A percentile compares a stretch with the other conserved stretches of the same genome.
Evolutionary conservation across 2,329 filamentous ascomycete species (phyloP).

Genomic region (Exophiala lecanii-corni): DNA sequence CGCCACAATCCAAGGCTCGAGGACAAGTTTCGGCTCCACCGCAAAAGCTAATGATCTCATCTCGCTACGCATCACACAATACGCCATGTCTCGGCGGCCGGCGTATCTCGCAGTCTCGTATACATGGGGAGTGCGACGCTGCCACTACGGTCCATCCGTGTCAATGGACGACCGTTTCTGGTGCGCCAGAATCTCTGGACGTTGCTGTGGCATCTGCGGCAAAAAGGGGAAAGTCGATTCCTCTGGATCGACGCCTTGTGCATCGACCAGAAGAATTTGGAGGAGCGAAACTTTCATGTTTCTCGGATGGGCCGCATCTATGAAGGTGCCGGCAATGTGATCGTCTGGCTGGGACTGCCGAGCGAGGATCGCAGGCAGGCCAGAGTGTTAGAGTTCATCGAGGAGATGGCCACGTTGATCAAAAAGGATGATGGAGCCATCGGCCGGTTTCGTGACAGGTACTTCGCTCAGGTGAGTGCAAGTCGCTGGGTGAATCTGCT

Average conservation of each 20-base stretch:
- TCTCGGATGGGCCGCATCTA: constrained; percentile 25
- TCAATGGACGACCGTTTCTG: constrained; percentile 22
- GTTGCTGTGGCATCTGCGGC: constrained; percentile 21
- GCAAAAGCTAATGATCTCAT: constrained; percentile 8
- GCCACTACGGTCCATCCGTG: constrained; percentile 14
- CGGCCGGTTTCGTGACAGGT: constrained; percentile 2
- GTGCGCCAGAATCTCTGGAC: constrained; percentile 23
- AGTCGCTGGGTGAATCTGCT: constrained; percentile 17
- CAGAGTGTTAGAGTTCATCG: constrained; percentile 21
- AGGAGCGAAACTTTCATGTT: constrained; percentile 26
- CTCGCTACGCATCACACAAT: constrained; percentile 25
- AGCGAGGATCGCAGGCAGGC: constrained; percentile 21
- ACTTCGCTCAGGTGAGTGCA: constrained; percentile 1
- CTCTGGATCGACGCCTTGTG: constrained; percentile 26
- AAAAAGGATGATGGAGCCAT: neutral
- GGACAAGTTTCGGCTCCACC: neutral
- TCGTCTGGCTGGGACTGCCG: constrained; percentile 29
- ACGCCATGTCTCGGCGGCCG: constrained; percentile 20
- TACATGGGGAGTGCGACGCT: constrained; percentile 22
- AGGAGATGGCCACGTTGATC: constrained; percentile 13
- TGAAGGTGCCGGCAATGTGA: constrained; percentile 15
- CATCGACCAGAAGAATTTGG: constrained; percentile 25
- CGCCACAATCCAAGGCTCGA: neutral
- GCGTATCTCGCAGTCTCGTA: constrained; percentile 25
- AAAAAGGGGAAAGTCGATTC: constrained; percentile 17